Conservation (phyloP, 768 basidiomycete species). For the Phaeotremella fagi region DNA sequence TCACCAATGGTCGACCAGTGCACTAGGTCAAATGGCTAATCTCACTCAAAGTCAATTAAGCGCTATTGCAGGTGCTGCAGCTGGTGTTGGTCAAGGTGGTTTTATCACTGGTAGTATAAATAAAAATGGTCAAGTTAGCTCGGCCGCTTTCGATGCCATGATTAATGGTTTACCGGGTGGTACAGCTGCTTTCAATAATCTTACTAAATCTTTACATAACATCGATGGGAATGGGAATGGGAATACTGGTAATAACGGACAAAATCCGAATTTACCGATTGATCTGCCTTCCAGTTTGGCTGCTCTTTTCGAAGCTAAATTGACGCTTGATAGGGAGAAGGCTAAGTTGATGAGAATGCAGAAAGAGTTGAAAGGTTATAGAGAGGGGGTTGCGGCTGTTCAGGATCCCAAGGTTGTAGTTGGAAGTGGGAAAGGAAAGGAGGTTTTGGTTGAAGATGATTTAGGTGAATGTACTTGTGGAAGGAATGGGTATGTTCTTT, state of each 20-base stretch:
- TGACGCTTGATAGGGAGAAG: constrained; percentile 43
- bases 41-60: constrained; percentile 29
- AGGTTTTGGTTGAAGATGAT: constrained; percentile 12
- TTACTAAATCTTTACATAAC: neutral
- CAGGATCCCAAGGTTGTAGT: neutral
- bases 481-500: constrained; percentile 17
- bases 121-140: neutral
- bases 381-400: constrained; percentile 19
- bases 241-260: neutral
- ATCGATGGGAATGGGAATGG: neutral
- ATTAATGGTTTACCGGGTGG: neutral
- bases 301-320: constrained; percentile 43
- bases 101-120: neutral
- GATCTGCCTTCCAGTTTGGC: constrained; percentile 42
- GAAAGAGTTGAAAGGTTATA: constrained; percentile 41
- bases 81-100: constrained; percentile 20
- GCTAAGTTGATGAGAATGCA: constrained; percentile 43
- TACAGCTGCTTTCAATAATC: neutral
- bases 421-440: constrained; percentile 8
- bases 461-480: constrained; percentile 35
- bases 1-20: constrained; percentile 31
- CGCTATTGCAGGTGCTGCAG: constrained; percentile 35
- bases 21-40: constrained; percentile 30
- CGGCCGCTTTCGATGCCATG: neutral
- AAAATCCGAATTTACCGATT: constrained; percentile 21